These are phyloP conservation scores for Ganoderma boninense DNA, from an alignment of 1,284 basidiomycete genomes.

Conservation along the genomic window DNA sequence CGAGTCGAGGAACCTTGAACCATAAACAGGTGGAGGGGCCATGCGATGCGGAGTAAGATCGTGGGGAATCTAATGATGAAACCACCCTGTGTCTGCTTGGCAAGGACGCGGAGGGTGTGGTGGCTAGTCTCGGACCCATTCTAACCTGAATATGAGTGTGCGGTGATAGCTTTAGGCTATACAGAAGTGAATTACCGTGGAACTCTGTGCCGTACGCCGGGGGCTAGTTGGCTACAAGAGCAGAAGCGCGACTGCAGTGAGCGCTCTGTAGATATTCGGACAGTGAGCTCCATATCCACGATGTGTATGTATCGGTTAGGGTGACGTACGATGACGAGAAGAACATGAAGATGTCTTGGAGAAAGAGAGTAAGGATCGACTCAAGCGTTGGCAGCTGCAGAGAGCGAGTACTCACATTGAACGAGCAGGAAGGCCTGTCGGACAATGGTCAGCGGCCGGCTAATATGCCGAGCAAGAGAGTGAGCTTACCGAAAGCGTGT, in stretches of 20 bases:
- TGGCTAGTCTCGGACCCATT: not conserved
- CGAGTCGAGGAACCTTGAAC: too few relatives aligned
- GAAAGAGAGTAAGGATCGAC: not conserved
- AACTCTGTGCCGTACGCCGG: not conserved
- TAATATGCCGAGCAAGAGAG: not conserved
- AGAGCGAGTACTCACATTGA: constrained; percentile 44
- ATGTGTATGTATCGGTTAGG: too few relatives aligned
- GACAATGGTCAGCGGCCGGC: not conserved
- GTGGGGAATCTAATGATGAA: too few relatives aligned
- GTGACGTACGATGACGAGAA: constrained; percentile 47
- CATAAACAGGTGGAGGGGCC: too few relatives aligned
- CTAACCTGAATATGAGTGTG: not conserved
- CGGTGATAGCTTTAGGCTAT: not conserved
- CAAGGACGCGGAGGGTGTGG: not conserved
- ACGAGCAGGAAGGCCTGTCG: constrained; percentile 49
- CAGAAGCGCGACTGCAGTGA: constrained; percentile 30
- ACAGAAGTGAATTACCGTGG: not conserved
- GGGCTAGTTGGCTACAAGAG: constrained; percentile 16
- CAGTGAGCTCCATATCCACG: not conserved
- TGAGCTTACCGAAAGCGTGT: constrained; percentile 45
- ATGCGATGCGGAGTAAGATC: too few relatives aligned
- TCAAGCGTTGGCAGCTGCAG: not conserved
- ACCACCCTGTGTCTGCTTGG: not conserved
- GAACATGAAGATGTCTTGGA: constrained; percentile 49
- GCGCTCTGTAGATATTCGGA: constrained; percentile 13